Evolutionary conservation across 2,329 filamentous ascomycete species (phyloP), one percentile per base, ranked within the genome.

Genomic region (Colletotrichum tofieldiae): DNA sequence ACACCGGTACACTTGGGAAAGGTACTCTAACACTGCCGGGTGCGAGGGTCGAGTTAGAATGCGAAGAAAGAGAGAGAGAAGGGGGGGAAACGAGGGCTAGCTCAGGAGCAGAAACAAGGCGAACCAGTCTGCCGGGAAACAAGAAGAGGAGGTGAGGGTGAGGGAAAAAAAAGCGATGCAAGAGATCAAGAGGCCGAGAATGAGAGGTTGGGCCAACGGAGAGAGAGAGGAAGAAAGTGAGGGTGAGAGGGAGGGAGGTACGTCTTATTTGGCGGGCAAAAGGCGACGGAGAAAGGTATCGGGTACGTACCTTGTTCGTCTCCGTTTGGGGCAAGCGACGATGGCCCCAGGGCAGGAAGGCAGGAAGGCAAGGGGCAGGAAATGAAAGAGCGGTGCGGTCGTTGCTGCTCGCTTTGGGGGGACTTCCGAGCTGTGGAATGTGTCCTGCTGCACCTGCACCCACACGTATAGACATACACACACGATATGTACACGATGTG

Each of bases 61-160:
- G 54, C 35, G 43, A 60, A 37, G 52, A 47, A 26, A 47, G 26
- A 43, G 43, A 26, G 37, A 64, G 45, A 47, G 16, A 52, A 35
- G 66, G 16, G 26, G 26, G 32, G 39, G 29, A 58, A 51, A 66
- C 47, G 56, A 26, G 26, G 39, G 62, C 60, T 70, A 60, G 59
- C 66, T 70, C 66, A 52, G n/a, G 70, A 61, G 66, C 60, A 65
- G 61, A 51, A 52, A 47, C 65, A 64, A 62, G 66, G 67, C 35
- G 61, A 66, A 29, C 60, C 56, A 52, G 67, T 62, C 67, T 66
- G 43, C 71, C 62, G 45, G 18, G 2, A 37, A 16, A 39, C 20
- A 37, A 54, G 26, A 35, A 64, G 55, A 70, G 65, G 66, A 70
- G 54, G 47, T 32, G 54, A 70, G 52, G 47, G 52, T 41, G 20